Base-by-base conservation (phyloP, 768 basidiomycete species). In the Podaxis sp. region DNA sequence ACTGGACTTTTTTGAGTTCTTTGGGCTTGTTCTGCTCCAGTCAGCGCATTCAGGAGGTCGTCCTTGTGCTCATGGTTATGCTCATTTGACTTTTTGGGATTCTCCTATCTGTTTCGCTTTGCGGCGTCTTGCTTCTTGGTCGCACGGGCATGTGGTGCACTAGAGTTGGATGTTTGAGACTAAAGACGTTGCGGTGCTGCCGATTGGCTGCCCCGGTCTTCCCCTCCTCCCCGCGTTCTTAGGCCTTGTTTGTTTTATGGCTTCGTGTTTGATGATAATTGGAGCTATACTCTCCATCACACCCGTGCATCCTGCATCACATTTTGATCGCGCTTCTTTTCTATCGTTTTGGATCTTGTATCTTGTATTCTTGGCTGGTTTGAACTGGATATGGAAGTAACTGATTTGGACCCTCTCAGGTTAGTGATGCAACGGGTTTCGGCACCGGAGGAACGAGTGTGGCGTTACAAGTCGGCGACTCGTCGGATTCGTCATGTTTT, bases 381-480 rank as follows among this genome's bases (percentile, higher is more conserved):
- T 46, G 43, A 46, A 17, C 19, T 9, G 33, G 2, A 33, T 33
- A 33, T 33, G 33, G 33, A 33, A 38, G 11, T 38, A 25, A 51
- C 61, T 56, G 38, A 55, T 24, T 49, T 25, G 43, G 29, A 17
- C 17, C 24, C 56, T 52, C 58, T 64, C 64, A 77, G 76, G 73
- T 77, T 37, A 77, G 77, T 64, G 75, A 76, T 61, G 69, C 72
- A 36, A 68, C 61, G 47, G 72, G 70, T 3, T 91, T 91, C 69
- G 91, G 87, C 5, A 77, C 85, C 0, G 91, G 91, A 5, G 91
- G 91, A 3, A 91, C 91, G 1, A 91, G 87, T 61, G 85, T 84
- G 2, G 82, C 84, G 2, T 86, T 84, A 1, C 79, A 76, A 64
- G 89, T 92, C 29, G 70, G 72, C 27, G 52, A 68, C 9, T 87